A percentile compares a stretch with the other conserved stretches of the same genome.
phyloP scores from a whole-genome alignment of 352 stramenopile species.

The Globisporangium splendens region DNA sequence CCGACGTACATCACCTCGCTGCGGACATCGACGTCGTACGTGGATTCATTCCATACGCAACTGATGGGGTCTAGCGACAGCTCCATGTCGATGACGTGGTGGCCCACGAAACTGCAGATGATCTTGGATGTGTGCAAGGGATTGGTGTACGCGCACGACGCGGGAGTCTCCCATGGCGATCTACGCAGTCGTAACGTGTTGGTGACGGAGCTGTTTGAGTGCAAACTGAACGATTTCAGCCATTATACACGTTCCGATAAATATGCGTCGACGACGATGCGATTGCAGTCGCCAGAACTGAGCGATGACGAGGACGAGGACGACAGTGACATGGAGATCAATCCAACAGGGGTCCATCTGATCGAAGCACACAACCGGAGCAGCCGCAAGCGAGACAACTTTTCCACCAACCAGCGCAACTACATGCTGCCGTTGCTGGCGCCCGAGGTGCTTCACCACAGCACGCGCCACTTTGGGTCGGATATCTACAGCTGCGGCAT shows the following conservation, averaged over 20 bases:
- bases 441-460: conserved; percentile 39
- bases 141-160: conserved; percentile 50
- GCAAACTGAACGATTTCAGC: conserved; percentile 60
- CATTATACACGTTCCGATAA: conserved; percentile 30
- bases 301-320: conserved; percentile 14
- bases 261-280: conserved; percentile 18
- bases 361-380: conserved; percentile 11
- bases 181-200: conserved; percentile 71
- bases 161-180: conserved; percentile 51
- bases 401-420: conserved; percentile 4
- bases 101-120: conserved; percentile 49
- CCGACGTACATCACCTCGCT: background rate
- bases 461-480: conserved; percentile 26
- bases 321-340: conserved; percentile 22
- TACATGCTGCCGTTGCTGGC: conserved; percentile 40
- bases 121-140: conserved; percentile 52
- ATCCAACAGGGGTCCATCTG: conserved; percentile 32
- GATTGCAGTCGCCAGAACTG: conserved; percentile 11
- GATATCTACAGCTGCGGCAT: conserved; percentile 65
- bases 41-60: conserved; percentile 10
- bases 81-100: conserved; percentile 23
- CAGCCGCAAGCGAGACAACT: conserved; percentile 4
- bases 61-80: conserved; percentile 13
- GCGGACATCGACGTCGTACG: background rate
- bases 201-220: conserved; percentile 43